phyloP scores from a whole-genome alignment of 179 eudicot genomes.

The Silene coronaria region DNA sequence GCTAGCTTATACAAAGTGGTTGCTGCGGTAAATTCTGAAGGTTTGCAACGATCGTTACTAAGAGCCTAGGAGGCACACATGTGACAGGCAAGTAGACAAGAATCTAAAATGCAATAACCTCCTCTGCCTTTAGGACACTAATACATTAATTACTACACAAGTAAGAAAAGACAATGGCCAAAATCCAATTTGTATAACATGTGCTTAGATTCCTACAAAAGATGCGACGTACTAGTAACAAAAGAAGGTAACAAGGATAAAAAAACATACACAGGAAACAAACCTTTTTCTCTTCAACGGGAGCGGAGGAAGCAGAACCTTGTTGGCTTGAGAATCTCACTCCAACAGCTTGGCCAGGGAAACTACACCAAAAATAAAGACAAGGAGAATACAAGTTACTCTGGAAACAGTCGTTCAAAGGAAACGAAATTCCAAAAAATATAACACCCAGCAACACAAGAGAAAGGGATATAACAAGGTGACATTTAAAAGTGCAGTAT shows the following conservation, averaged over 20 bases:
- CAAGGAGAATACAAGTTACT: background rate
- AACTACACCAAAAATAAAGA: conserved; percentile 30
- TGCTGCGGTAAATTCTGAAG: no score
- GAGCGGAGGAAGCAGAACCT: conserved; percentile 40
- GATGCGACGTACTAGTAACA: background rate
- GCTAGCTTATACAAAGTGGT: no score
- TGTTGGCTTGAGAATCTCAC: conserved; percentile 45
- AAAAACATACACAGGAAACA: background rate
- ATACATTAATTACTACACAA: no score
- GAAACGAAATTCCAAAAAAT: background rate
- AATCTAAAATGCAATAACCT: no score
- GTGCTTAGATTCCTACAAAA: background rate
- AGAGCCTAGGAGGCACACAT: no score
- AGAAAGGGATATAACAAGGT: background rate
- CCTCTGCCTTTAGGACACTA: no score
- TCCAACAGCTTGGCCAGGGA: conserved; percentile 79
- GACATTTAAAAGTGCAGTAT: no score
- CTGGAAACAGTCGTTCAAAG: background rate
- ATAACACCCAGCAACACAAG: background rate
- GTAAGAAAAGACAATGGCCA: no score
- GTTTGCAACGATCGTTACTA: no score
- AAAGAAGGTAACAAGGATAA: background rate
- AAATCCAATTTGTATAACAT: background rate
- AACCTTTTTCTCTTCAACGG: conserved; percentile 32
- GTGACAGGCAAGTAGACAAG: no score